phyloP scores from a whole-genome alignment of 768 basidiomycete species.

The Arthromyces matolae region DNA sequence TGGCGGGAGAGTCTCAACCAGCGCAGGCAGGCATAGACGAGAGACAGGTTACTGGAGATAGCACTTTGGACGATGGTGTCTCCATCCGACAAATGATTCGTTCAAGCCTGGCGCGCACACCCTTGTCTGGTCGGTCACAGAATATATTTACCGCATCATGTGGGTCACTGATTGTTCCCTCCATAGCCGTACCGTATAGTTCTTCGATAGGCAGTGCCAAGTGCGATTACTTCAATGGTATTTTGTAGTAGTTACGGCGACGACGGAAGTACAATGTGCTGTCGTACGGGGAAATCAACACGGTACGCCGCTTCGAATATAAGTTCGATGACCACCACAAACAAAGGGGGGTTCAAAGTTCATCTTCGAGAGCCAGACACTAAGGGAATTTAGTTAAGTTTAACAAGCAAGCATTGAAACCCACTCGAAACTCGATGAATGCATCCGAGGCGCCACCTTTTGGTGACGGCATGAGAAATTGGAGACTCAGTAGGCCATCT shows the following conservation, averaged over 20 bases:
- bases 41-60: background rate
- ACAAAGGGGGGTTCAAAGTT: conserved; percentile 20
- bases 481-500: conserved; percentile 79
- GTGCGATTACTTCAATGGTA: conserved; percentile 22
- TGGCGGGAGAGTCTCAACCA: background rate
- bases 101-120: conserved; percentile 25
- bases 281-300: too few relatives aligned
- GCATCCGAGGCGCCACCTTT: conserved; percentile 45
- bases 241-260: conserved; percentile 17
- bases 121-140: conserved; percentile 16
- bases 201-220: background rate
- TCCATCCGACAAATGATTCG: conserved; percentile 34
- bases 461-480: conserved; percentile 77
- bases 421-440: conserved; percentile 86
- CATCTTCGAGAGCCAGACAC: conserved; percentile 44
- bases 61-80: conserved; percentile 23
- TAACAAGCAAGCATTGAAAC: conserved; percentile 20
- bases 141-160: background rate
- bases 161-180: background rate
- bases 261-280: too few relatives aligned
- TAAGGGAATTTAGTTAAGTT: conserved; percentile 14
- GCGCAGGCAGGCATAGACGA: too few relatives aligned
- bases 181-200: background rate
- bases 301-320: too few relatives aligned
- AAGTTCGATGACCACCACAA: too few relatives aligned